Percentiles rank a stretch among this genome's conserved stretches.
Conservation (phyloP, 2,329 filamentous ascomycete species). For the Colletotrichum eremochloae region DNA sequence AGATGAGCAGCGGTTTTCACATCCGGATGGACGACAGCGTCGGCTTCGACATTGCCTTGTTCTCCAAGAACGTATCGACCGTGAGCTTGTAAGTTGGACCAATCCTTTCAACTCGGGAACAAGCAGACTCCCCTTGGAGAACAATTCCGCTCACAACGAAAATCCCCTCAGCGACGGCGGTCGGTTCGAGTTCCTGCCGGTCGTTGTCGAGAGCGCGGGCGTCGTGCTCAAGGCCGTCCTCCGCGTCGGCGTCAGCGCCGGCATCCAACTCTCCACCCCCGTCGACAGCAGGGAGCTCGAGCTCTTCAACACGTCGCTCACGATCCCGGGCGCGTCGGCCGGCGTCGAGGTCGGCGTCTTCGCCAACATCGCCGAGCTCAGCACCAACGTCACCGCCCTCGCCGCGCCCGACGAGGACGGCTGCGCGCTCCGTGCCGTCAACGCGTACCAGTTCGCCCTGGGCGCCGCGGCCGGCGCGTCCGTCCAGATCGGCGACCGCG, state of each 20-base stretch:
- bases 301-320: constrained; percentile 43
- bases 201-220: constrained; percentile 59
- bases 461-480: constrained; percentile 68
- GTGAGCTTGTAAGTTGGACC: constrained; percentile 61
- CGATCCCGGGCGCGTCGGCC: constrained; percentile 50
- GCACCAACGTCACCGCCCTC: constrained; percentile 62
- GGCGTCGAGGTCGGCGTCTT: constrained; percentile 64
- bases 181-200: constrained; percentile 69
- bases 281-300: constrained; percentile 25
- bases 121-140: background rate
- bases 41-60: constrained; percentile 62
- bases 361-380: constrained; percentile 67
- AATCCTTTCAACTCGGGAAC: no score
- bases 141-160: background rate
- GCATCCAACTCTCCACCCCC: constrained; percentile 52
- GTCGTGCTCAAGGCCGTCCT: constrained; percentile 61
- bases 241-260: constrained; percentile 61
- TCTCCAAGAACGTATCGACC: constrained; percentile 61
- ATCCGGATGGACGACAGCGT: constrained; percentile 66
- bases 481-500: constrained; percentile 56
- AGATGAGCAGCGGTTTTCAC: constrained; percentile 68
- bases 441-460: constrained; percentile 65
- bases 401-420: constrained; percentile 50
- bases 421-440: constrained; percentile 61
- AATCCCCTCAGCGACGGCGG: constrained; percentile 59